These are phyloP conservation scores for Rhizopogon roseolus DNA, from an alignment of 768 basidiomycete species.

Conservation along the genomic window DNA sequence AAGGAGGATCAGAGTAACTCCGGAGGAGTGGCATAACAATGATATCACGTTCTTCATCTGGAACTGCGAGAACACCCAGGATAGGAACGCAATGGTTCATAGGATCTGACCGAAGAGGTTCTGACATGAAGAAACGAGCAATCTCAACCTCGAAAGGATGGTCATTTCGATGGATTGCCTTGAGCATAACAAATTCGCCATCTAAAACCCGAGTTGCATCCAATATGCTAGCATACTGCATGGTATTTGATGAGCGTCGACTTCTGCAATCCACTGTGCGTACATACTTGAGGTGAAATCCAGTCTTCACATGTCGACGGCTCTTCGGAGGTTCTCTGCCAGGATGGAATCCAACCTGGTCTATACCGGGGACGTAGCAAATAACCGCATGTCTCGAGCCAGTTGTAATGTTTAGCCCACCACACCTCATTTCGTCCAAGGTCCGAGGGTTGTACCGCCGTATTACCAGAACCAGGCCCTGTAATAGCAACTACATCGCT, in stretches of 20 bases:
- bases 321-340: neutral
- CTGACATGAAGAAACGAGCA: neutral
- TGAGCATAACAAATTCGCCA: slow-evolving; percentile 4
- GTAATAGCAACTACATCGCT: too few relatives aligned
- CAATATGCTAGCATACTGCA: neutral
- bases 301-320: neutral
- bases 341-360: too few relatives aligned
- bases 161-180: neutral
- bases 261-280: neutral
- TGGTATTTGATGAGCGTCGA: neutral
- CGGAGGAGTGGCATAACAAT: slow-evolving; percentile 22
- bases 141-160: slow-evolving; percentile 8
- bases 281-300: neutral
- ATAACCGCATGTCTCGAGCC: too few relatives aligned
- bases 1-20: slow-evolving; percentile 12
- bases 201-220: slow-evolving; percentile 9
- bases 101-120: neutral
- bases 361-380: too few relatives aligned
- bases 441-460: too few relatives aligned
- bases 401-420: too few relatives aligned
- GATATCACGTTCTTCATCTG: neutral
- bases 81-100: slow-evolving; percentile 9
- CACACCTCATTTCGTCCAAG: too few relatives aligned
- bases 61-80: neutral
- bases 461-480: too few relatives aligned